phyloP scores from a whole-genome alignment of 208 protist species.

The Tetramitus jugosus region DNA sequence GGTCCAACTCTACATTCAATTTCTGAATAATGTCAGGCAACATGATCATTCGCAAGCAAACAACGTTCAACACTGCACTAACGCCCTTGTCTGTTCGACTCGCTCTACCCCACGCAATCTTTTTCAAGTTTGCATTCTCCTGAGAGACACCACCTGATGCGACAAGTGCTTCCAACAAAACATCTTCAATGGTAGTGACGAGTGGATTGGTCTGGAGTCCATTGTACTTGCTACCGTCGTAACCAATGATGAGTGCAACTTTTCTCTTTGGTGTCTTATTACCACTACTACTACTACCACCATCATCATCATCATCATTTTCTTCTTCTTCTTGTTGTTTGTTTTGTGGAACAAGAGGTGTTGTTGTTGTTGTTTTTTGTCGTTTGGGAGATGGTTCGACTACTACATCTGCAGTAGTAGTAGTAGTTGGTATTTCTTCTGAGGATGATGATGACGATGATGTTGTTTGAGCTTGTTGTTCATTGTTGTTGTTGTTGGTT shows the following conservation, averaged over 20 bases:
- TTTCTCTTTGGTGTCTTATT: constrained; percentile 2
- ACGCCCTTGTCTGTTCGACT: constrained; percentile 18
- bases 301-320: background rate
- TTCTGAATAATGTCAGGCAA: background rate
- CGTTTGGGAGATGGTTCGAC: no score
- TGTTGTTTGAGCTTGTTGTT: no score
- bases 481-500: no score
- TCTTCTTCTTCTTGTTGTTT: background rate
- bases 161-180: background rate
- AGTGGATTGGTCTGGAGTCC: constrained; percentile 1
- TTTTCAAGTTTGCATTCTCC: background rate
- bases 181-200: background rate
- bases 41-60: background rate
- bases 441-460: no score
- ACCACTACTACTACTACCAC: background rate
- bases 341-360: background rate
- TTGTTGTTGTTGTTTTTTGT: no score
- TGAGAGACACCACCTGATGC: background rate
- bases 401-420: no score
- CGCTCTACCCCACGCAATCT: background rate
- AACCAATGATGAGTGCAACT: constrained; percentile 1
- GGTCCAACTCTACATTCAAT: background rate
- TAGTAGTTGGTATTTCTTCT: no score
- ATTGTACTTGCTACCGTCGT: constrained; percentile 1
- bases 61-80: background rate